Base-by-base conservation (phyloP, 495 filamentous ascomycete genomes). In the Hypoxylon cercidicola region DNA sequence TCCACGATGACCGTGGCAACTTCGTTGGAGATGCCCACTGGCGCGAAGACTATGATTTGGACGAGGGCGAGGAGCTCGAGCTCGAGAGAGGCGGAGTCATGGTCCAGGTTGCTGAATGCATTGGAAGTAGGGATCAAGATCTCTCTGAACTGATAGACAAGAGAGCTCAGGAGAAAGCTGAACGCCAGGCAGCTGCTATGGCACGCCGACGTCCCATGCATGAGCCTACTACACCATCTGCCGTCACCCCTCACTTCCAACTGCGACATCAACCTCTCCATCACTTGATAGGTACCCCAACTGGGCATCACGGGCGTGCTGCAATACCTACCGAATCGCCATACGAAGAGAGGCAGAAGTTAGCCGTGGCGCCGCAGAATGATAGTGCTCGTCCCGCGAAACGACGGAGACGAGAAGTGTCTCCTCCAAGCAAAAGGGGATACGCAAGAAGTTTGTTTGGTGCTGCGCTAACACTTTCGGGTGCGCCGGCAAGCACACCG, bases 11-110 rank as follows among this genome's bases (percentile, higher is more conserved):
- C 13, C 78, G 81, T 15, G 84, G 91, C 0, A 91, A 95, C 74
- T 91, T 88, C 62, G 81, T 97, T 23, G 93, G 93, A 8, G 93
- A 97, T 69, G 85, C 85, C 21, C 91, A 97, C 70, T 95, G 90
- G 90, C 85, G 85, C 37, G 82, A 88, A 18, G 82, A 82, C 46
- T 84, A 81, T 47, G 81, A 83, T 9, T 84, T 89, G 25, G 88
- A 88, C 60, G 82, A 85, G 19, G 93, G 93, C 13, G 92, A 96
- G 64, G 93, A 97, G 69, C 68, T 97, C 20, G 81, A 88, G 58
- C 79, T 97, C 59, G 92, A 97, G 44, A 87, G 88, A 62, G 88
- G 87, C 8, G 84, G 82, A 0, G 83, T 89, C 9, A 78, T 96
- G 50, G 88, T 97, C 30, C 87, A 97, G 72, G 90, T 97, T 8